Base-by-base conservation (phyloP, 768 basidiomycete species). In the Termitomyces titanicus region DNA sequence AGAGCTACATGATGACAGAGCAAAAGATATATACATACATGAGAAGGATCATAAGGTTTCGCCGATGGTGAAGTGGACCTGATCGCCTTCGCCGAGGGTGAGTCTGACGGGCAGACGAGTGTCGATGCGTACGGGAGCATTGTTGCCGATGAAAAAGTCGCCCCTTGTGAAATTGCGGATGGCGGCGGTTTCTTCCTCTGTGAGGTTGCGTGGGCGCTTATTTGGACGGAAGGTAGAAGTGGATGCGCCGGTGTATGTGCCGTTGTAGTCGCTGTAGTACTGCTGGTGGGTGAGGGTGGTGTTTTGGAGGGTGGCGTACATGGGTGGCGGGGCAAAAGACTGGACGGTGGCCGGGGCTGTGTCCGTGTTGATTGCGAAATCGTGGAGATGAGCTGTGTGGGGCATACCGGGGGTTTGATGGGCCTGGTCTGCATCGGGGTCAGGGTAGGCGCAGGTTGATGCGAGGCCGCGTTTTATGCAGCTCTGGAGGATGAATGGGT, bases 381-480 rank as follows among this genome's bases (percentile, higher is more conserved):
- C 53, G 61, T 57, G 57, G 40, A 50, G 45, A 24, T 52, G n/a
- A 51, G 49, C 56, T 44, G 54, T 50, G 56, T 53, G 60, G 56
- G 60, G 59, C 64, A 47, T 63, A 73, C 76, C 71, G 55, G 77
- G 65, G 20, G 72, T 67, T 43, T 78, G 76, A 55, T 77, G 74
- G 27, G 66, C 20, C 39, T 73, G 79, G 54, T 78, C 76, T 51
- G 76, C 72, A 61, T 92, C 89, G 34, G 88, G 88, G 69, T 91
- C 89, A 22, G 89, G 89, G 67, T 92, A 92, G 13, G 86, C 75
- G 64, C 89, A 92, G 17, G 78, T 68, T 2, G 78, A 70, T 25
- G 86, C 89, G 51, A 90, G 75, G 18, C 89, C 89, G 51, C 89
- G 82, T 72, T 92, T 92, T 65, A 92, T 77, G 64, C 89, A 92